Evolutionary conservation across 345 rosid genomes (phyloP), one percentile per base, ranked within the genome.

Genomic region (Gossypium thurberi): DNA sequence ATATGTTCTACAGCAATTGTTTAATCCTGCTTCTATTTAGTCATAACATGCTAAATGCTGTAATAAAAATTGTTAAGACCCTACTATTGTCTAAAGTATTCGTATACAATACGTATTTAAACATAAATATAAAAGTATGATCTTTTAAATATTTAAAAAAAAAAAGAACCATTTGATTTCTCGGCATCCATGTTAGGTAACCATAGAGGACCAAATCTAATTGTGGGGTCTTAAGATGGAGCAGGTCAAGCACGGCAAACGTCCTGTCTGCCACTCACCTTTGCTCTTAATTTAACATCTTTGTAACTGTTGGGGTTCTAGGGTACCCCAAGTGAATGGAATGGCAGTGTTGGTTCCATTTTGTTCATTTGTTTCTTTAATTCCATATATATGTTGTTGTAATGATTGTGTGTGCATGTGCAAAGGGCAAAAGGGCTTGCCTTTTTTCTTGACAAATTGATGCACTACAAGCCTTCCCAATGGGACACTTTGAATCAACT

Each of bases 361-460:
- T 18, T 42, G 64, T 62, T n/a, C 46, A 37, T n/a, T 42, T 10
- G 15, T 64, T 20, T 10, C 11, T 42, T 8, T 42, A 84, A 83
- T 68, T 83, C 87, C 28, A 82, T 85, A 78, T 83, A 81, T 87
- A 78, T 85, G 91, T 55, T 81, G 84, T 83, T 74, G 97, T 26
- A 88, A 89, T 74, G 91, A 82, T 70, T 15, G 80, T 60, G 62
- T 57, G 43, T 23, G n/a, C 33, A 20, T 20, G 52, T 58, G 66
- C 62, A 33, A 42, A 70, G 6, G 51, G 33, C 7, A 43, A 40
- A 56, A 42, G 21, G 21, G 2, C 12, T 13, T 18, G 48, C 33
- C 25, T 55, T 20, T 62, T 17, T 65, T 58, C 46, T 7, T 28
- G n/a, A 42, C 67, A 66, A 67, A 47, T 59, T n/a, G 46, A 23